Evolutionary conservation across 2,329 filamentous ascomycete genomes (phyloP).

Genomic region (Cytospora chrysosperma): DNA sequence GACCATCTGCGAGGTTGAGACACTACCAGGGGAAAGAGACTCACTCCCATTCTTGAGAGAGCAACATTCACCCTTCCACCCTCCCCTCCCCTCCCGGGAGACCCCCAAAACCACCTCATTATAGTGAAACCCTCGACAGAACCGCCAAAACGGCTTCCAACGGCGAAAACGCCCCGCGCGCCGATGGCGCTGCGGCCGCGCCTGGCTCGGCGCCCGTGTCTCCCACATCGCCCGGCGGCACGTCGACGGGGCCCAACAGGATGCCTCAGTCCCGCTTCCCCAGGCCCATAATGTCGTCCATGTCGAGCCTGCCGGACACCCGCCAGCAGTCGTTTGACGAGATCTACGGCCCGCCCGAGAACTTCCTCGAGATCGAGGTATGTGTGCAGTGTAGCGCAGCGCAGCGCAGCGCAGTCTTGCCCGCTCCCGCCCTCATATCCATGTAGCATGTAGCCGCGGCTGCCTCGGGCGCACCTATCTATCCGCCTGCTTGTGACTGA

Average conservation of each 20-base stretch:
- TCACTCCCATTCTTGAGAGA: too few species aligned
- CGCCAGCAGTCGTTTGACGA: constrained; percentile 96
- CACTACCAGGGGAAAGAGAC: neutral
- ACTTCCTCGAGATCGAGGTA: constrained; percentile 98
- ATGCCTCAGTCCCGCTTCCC: constrained; percentile 37
- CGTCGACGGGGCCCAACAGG: constrained; percentile 25
- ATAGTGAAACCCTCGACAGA: constrained; percentile 9
- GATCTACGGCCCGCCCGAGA: constrained; percentile 97
- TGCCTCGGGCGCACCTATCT: too few species aligned
- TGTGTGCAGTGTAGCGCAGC: too few species aligned
- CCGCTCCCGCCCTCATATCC: too few species aligned
- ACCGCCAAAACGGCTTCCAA: constrained; percentile 46
- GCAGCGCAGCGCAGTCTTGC: too few species aligned
- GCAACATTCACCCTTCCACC: neutral
- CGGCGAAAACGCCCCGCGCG: constrained; percentile 37
- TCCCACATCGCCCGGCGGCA: constrained; percentile 24
- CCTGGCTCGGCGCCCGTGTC: constrained; percentile 26
- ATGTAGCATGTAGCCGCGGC: too few species aligned
- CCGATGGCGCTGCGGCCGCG: constrained; percentile 25
- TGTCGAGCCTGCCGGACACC: constrained; percentile 68
- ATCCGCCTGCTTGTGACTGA: too few species aligned
- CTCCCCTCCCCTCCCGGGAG: neutral
- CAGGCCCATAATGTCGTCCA: constrained; percentile 45
- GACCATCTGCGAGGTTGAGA: neutral
- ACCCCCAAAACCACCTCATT: neutral